Conservation (phyloP, 768 basidiomycete genomes). For the Kwoniella mangroviensis region DNA sequence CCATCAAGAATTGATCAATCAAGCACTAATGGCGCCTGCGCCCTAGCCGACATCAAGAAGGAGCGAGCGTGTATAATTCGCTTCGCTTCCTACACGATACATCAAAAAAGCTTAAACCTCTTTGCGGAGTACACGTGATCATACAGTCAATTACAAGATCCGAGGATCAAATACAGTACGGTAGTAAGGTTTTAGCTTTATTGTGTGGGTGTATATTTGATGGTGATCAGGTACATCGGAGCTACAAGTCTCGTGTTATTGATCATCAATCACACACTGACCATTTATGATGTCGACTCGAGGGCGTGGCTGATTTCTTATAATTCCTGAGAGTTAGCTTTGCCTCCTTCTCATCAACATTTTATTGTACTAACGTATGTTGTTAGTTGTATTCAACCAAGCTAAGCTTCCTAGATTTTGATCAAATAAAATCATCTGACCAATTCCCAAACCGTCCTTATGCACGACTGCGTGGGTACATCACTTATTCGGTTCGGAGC, state of each 20-base stretch:
- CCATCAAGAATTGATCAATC: background rate
- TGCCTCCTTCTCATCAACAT: too few species aligned
- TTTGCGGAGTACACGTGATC: background rate
- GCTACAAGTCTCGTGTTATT: background rate
- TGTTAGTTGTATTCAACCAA: too few species aligned
- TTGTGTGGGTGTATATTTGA: background rate
- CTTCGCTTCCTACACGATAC: background rate
- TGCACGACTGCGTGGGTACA: too few species aligned
- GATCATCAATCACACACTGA: background rate
- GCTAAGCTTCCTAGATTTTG: too few species aligned
- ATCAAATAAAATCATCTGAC: too few species aligned
- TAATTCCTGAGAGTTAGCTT: background rate
- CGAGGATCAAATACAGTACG: background rate
- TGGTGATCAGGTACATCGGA: background rate
- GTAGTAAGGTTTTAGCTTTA: background rate
- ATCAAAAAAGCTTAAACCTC: background rate
- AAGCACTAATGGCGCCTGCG: background rate
- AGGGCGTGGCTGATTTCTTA: background rate
- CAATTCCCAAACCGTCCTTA: too few species aligned
- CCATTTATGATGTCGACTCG: background rate
- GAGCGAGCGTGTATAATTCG: background rate
- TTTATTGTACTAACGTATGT: too few species aligned
- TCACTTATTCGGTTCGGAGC: background rate
- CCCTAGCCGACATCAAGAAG: background rate
- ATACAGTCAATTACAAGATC: background rate